phyloP scores from a whole-genome alignment of 495 filamentous ascomycete species.

The Aspergillus cavernicola region DNA sequence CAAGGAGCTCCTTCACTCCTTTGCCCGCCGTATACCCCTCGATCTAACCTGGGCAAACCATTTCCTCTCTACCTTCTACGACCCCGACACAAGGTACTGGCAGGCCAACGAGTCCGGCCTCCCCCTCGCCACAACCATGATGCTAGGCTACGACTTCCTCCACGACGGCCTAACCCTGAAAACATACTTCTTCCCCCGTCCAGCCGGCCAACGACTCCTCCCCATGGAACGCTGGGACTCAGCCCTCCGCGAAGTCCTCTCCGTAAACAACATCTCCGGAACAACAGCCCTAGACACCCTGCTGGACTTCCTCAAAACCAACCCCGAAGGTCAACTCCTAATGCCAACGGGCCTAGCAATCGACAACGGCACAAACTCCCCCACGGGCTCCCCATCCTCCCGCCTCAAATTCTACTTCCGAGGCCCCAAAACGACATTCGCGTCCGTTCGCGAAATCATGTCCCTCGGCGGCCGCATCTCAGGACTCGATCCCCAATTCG shows the following conservation, averaged over 20 bases:
- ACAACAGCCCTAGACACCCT: background rate
- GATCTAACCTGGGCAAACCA: slow-evolving; percentile 21
- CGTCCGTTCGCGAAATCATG: slow-evolving; percentile 19
- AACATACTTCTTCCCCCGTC: slow-evolving; percentile 3
- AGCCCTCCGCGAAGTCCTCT: background rate
- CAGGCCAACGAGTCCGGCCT: background rate
- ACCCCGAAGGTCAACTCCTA: slow-evolving; percentile 1
- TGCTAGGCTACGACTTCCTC: background rate
- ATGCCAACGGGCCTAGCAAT: slow-evolving; percentile 27
- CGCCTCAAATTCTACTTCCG: slow-evolving; percentile 38
- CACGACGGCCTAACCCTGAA: background rate
- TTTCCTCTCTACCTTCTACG: slow-evolving; percentile 15
- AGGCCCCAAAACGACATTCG: slow-evolving; percentile 23
- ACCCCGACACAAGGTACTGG: background rate
- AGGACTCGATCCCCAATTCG: slow-evolving; percentile 6
- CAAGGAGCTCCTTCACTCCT: slow-evolving; percentile 11
- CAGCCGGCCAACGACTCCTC: background rate
- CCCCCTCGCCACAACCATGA: background rate
- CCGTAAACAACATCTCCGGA: background rate
- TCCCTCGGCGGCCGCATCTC: slow-evolving; percentile 12
- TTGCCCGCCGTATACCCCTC: slow-evolving; percentile 10
- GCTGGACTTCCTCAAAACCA: background rate
- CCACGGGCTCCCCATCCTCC: slow-evolving; percentile 13
- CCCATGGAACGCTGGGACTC: slow-evolving; percentile 2
- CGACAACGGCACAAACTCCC: slow-evolving; percentile 17